phyloP scores from a whole-genome alignment of 805 yeast species.

The Pichia scutulata region DNA sequence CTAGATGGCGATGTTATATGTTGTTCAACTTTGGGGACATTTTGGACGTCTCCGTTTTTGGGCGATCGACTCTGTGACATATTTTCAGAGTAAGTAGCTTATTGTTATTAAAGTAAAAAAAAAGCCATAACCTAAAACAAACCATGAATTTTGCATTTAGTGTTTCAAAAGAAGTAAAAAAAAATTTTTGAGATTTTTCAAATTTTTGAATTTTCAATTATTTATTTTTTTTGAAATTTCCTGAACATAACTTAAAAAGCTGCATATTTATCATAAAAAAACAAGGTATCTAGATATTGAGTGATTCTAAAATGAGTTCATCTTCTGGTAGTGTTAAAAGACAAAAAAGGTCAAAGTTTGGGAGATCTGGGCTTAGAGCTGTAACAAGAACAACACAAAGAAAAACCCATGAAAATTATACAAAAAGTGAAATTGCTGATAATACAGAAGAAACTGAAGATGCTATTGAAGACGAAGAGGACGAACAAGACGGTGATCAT shows the following conservation, averaged over 20 bases:
- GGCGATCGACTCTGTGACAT: not conserved
- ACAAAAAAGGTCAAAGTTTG: slow-evolving; percentile 31
- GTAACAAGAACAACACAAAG: slow-evolving; percentile 47
- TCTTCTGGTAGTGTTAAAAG: slow-evolving; percentile 1
- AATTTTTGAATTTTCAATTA: not conserved
- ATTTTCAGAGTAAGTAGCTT: not conserved
- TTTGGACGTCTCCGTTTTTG: not conserved
- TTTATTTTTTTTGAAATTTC: not conserved
- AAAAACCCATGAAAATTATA: slow-evolving; percentile 8
- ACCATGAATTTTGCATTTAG: not conserved
- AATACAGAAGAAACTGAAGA: slow-evolving; percentile 23
- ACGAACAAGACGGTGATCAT: slow-evolving; percentile 25
- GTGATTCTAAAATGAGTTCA: not conserved
- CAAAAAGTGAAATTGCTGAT: slow-evolving; percentile 13
- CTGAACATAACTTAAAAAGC: too few species aligned
- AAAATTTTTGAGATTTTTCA: not conserved
- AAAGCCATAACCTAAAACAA: not conserved
- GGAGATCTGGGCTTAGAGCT: slow-evolving; percentile 54
- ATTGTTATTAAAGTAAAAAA: not conserved
- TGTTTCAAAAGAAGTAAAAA: not conserved
- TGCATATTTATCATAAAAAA: not conserved
- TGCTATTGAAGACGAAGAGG: slow-evolving; percentile 23
- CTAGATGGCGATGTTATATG: not conserved
- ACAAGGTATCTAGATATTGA: not conserved
- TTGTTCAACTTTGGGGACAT: not conserved